These are phyloP conservation scores for Picea glauca DNA, from an alignment of 75 land plant species.

Conservation along the genomic window DNA sequence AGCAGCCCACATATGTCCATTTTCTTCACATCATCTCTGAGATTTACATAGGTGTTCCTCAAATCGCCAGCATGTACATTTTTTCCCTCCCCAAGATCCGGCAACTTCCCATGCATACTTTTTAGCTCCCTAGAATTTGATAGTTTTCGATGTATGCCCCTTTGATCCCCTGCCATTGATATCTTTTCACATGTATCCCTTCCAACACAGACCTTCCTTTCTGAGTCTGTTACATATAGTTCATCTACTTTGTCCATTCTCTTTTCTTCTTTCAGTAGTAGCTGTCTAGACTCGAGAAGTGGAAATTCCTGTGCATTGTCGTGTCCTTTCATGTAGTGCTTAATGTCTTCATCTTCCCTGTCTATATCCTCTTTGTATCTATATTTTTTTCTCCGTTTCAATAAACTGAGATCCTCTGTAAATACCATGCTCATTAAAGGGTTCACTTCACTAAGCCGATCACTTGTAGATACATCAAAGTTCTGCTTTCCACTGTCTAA, in stretches of 20 bases:
- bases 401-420: slow-evolving; percentile 1
- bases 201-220: background rate
- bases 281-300: background rate
- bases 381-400: background rate
- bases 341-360: background rate
- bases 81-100: background rate
- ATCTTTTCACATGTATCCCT: background rate
- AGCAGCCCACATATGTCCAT: too few relatives aligned
- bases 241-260: slow-evolving; percentile 32
- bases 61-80: background rate
- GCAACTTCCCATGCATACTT: background rate
- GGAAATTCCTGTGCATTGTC: background rate
- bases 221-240: slow-evolving; percentile 15
- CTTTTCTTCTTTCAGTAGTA: slow-evolving; percentile 22
- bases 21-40: too few relatives aligned
- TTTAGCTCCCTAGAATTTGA: background rate
- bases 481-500: slow-evolving; percentile 2
- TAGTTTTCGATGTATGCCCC: background rate
- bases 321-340: background rate
- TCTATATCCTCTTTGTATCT: background rate
- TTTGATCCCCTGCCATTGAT: background rate
- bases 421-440: background rate
- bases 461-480: background rate
- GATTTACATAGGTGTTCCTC: background rate
- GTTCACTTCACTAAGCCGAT: background rate